Conservation (phyloP, 1,284 basidiomycete genomes). For the Entoloma clypeatum region DNA sequence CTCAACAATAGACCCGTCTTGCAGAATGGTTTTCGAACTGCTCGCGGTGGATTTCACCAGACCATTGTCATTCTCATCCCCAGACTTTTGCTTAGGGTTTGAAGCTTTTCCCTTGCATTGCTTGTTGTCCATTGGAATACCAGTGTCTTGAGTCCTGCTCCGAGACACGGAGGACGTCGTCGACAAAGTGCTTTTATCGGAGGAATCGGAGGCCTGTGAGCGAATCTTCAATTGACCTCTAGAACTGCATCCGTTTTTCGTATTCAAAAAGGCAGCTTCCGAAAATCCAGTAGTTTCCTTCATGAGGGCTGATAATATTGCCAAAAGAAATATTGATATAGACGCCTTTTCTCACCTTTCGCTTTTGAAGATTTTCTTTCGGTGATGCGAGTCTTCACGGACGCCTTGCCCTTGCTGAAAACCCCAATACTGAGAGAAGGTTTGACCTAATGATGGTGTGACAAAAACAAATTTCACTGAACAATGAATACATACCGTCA, state of each 20-base stretch:
- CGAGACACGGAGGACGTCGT: too few species aligned
- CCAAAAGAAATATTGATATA: not conserved
- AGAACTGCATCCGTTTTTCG: conserved; percentile 8
- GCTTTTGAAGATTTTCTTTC: conserved; percentile 17
- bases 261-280: conserved; percentile 49
- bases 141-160: not conserved
- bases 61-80: not conserved
- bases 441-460: conserved; percentile 35
- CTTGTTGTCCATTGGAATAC: not conserved
- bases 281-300: conserved; percentile 42
- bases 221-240: not conserved
- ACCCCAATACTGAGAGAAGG: conserved; percentile 49
- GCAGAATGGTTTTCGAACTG: not conserved
- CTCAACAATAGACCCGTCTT: conserved; percentile 18
- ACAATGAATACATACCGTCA: conserved; percentile 51
- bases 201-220: conserved; percentile 1
- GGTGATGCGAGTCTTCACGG: conserved; percentile 37
- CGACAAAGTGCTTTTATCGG: not conserved
- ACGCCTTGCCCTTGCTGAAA: conserved; percentile 70
- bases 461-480: not conserved
- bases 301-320: conserved; percentile 4
- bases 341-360: conserved; percentile 19
- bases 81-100: not conserved
- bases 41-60: not conserved
- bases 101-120: not conserved